phyloP scores from a whole-genome alignment of 2,329 filamentous ascomycete genomes.

The Colletotrichum lini region DNA sequence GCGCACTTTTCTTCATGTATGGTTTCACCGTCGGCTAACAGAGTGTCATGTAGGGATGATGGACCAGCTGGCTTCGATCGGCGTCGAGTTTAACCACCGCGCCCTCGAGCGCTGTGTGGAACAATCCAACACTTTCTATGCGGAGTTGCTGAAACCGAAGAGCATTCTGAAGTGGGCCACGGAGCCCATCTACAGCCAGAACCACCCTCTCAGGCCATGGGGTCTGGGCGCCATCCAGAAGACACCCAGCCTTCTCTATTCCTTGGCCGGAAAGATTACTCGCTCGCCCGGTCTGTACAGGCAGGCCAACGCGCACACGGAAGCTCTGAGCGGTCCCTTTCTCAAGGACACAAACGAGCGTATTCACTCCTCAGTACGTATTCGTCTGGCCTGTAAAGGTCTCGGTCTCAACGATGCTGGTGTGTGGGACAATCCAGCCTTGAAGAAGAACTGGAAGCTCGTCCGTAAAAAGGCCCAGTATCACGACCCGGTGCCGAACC shows the following conservation, averaged over 20 bases:
- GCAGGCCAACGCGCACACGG: slow-evolving; percentile 58
- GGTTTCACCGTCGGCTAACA: not conserved
- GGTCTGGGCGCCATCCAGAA: slow-evolving; percentile 61
- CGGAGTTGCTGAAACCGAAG: slow-evolving; percentile 40
- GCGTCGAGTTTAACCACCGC: slow-evolving; percentile 63
- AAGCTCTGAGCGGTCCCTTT: slow-evolving; percentile 53
- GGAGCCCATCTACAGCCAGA: slow-evolving; percentile 62
- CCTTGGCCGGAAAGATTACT: slow-evolving; percentile 58
- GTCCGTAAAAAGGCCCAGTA: slow-evolving; percentile 52
- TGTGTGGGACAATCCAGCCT: slow-evolving; percentile 62
- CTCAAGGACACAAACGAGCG: slow-evolving; percentile 69
- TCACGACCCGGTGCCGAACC: slow-evolving; percentile 53
- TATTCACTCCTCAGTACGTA: slow-evolving; percentile 68
- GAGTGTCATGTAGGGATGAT: slow-evolving; percentile 62
- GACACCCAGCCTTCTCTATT: slow-evolving; percentile 58
- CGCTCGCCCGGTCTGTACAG: slow-evolving; percentile 65
- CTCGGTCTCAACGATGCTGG: slow-evolving; percentile 64
- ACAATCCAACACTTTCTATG: slow-evolving; percentile 46
- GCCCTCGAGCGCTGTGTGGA: slow-evolving; percentile 59
- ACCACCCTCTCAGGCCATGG: slow-evolving; percentile 65
- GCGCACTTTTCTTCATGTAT: not conserved
- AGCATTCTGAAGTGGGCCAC: slow-evolving; percentile 57
- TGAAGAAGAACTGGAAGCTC: slow-evolving; percentile 61
- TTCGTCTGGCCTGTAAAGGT: slow-evolving; percentile 66
- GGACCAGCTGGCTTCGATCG: slow-evolving; percentile 67